Evolutionary conservation across 2,329 filamentous ascomycete genomes (phyloP), one percentile per base, ranked within the genome.

Genomic region (Metarhizium rileyi): DNA sequence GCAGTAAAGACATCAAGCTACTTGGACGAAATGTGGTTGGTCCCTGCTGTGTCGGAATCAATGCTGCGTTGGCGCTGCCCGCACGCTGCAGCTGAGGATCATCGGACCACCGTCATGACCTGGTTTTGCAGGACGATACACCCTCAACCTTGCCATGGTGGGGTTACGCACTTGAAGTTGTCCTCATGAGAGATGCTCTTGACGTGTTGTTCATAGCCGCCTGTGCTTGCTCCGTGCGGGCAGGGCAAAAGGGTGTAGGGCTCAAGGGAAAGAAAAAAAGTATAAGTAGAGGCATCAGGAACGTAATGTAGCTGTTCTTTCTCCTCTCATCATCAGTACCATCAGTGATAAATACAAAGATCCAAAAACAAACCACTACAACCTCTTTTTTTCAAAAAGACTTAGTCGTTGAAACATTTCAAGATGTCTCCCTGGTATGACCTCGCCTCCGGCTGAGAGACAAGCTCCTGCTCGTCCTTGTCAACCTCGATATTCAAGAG

Each of bases 361-460:
- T 47, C 28, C 16, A 20, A 41, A 5, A n/a, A 12, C 42, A 12
- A n/a, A n/a, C 23, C 3, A 20, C 40, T 35, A 28, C n/a, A 18
- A 23, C n/a, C 25, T 35, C 46, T 3, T 25, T 48, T 26, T 40
- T 36, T 35, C 9, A 27, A n/a, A 20, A 40, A 38, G n/a, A 38
- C 16, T 14, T 12, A 26, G 23, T 49, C 18, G 30, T 26, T 4
- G 22, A 50, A 38, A 44, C 38, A 33, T 36, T 47, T 45, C 50
- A 36, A 4, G 33, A 55, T 55, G 53, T 50, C 50, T 55, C 53
- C 52, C 50, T 55, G 53, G 53, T 55, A 53, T 30, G 50, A 16
- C 23, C 22, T 38, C 35, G 20, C 28, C 28, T 30, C 20, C n/a
- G n/a, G 18, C 41, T 41, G 3, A 12, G 8, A 25, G 14, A 27